Evolutionary conservation across 371 early-diverging fungal genomes (phyloP).

Genomic region (Encephalitozoon romaleae): DNA sequence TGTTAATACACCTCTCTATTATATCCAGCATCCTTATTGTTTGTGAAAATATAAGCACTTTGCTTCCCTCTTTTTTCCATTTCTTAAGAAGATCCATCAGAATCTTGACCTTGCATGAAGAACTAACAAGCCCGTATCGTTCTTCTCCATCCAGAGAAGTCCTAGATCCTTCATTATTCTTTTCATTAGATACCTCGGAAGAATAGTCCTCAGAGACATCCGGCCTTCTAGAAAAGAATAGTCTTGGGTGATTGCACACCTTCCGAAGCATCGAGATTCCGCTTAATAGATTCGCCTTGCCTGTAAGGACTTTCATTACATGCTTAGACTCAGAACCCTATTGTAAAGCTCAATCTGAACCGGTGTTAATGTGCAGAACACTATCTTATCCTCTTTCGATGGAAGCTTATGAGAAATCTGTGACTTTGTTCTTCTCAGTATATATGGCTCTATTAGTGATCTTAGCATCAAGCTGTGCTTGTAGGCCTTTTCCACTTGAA

Average conservation of each 20-base stretch:
- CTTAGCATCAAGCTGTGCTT: conserved; percentile 76
- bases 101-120: conserved; percentile 6
- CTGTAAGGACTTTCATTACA: conserved; percentile 69
- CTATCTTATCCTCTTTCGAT: conserved; percentile 76
- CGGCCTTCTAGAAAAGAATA: not conserved
- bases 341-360: conserved; percentile 70
- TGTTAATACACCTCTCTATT: conserved; percentile 67
- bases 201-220: not conserved
- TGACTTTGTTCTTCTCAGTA: conserved; percentile 79
- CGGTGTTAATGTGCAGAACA: conserved; percentile 77
- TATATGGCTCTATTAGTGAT: conserved; percentile 79
- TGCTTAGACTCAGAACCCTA: conserved; percentile 65
- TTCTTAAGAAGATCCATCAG: conserved; percentile 67
- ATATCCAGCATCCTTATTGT: conserved; percentile 89
- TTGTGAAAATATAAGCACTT: conserved; percentile 82
- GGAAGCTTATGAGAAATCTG: conserved; percentile 82
- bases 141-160: conserved; percentile 68
- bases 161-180: conserved; percentile 61
- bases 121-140: conserved; percentile 64
- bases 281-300: conserved; percentile 69
- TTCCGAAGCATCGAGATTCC: conserved; percentile 87
- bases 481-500: conserved; percentile 79
- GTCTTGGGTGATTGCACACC: conserved; percentile 87
- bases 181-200: conserved; percentile 52
- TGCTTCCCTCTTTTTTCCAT: conserved; percentile 74